Conservation (phyloP, 148 eudicot species). For the Fallopia convolvulus region DNA sequence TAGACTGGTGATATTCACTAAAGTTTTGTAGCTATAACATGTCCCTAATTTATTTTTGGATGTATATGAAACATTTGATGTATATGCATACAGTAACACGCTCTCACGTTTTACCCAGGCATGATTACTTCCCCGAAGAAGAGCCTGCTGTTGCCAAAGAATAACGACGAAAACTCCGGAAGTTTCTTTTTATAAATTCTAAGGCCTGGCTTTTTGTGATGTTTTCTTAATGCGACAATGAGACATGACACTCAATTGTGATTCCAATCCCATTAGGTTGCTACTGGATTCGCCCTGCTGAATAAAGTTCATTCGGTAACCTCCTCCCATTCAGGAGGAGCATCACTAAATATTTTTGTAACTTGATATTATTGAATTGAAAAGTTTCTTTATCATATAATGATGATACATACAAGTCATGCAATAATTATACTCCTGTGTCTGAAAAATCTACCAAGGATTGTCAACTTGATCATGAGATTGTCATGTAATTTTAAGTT, state of each 20-base stretch:
- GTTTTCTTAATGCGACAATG: neutral
- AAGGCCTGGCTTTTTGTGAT: neutral
- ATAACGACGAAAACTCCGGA: constrained; percentile 34
- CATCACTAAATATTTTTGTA: neutral
- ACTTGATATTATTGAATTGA: too few species aligned
- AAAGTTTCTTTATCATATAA: too few species aligned
- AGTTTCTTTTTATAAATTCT: neutral
- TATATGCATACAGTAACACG: neutral
- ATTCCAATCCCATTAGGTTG: neutral
- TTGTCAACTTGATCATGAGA: too few species aligned
- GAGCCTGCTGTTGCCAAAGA: constrained; percentile 54
- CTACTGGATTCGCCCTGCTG: neutral
- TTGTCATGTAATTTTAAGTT: neutral
- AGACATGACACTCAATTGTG: neutral
- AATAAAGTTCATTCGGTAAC: neutral
- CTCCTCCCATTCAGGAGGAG: neutral
- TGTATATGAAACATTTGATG: neutral
- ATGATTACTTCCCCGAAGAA: constrained; percentile 50
- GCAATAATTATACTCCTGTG: too few species aligned
- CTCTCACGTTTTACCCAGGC: constrained; percentile 28
- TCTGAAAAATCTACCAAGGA: too few species aligned
- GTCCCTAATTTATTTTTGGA: neutral
- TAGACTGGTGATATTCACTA: neutral
- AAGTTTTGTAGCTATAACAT: neutral
- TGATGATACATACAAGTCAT: too few species aligned